phyloP scores from a whole-genome alignment of 768 basidiomycete genomes.

The Lepiota subincarnata region DNA sequence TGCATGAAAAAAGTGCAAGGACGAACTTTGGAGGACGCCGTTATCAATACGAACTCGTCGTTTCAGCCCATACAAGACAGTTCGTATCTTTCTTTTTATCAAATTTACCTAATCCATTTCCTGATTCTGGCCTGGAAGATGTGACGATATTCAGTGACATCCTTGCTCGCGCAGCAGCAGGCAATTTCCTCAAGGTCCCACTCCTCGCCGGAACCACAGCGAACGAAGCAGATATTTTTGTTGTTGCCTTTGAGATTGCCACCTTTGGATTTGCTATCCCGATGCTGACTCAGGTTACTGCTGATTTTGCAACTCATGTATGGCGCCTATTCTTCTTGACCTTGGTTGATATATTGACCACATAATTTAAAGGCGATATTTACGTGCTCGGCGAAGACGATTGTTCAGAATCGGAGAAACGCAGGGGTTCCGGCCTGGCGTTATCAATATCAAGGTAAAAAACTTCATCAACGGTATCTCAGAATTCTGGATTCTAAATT shows the following conservation, averaged over 20 bases:
- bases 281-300: constrained; percentile 24
- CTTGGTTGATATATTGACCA: not conserved
- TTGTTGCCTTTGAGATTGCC: constrained; percentile 22
- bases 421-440: constrained; percentile 27
- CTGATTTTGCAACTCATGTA: constrained; percentile 29
- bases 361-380: constrained; percentile 11
- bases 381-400: constrained; percentile 26
- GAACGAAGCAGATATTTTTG: constrained; percentile 33
- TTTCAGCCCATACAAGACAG: constrained; percentile 30
- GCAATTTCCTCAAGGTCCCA: constrained; percentile 28
- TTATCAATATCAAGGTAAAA: constrained; percentile 24
- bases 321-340: not conserved
- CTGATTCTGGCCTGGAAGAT: constrained; percentile 14
- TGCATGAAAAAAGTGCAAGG: constrained; percentile 33
- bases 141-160: constrained; percentile 31
- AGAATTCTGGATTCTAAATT: too few species aligned
- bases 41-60: constrained; percentile 22
- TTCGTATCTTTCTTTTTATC: constrained; percentile 12
- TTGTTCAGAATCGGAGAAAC: constrained; percentile 22
- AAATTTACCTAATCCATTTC: not conserved
- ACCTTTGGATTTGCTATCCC: constrained; percentile 24
- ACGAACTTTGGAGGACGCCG: constrained; percentile 28
- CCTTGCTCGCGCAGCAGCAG: constrained; percentile 18
- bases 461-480: not conserved
- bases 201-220: constrained; percentile 26